Conservation (phyloP, 176 grass and related monocot species). For the Stipa capillata region DNA sequence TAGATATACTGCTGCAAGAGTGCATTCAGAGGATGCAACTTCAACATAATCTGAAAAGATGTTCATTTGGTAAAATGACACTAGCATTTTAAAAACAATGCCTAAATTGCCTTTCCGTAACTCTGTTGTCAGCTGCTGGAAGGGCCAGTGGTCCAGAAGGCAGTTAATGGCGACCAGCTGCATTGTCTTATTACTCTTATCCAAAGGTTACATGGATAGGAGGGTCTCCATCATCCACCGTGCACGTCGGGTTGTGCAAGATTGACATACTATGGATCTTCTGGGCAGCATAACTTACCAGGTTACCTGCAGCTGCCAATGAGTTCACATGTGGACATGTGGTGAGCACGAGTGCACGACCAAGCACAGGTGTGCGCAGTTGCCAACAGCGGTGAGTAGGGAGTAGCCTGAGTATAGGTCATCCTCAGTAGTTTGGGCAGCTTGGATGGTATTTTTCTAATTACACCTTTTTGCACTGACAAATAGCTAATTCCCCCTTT, state of each 20-base stretch:
- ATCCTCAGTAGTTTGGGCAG: background rate
- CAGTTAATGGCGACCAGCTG: too few relatives aligned
- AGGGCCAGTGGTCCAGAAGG: too few relatives aligned
- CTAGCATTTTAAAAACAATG: background rate
- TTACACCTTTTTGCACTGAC: background rate
- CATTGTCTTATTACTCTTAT: background rate
- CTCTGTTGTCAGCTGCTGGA: too few relatives aligned
- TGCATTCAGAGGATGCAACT: background rate
- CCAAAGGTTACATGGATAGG: background rate
- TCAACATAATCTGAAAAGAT: background rate
- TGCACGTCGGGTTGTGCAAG: background rate
- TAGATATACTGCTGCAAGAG: background rate
- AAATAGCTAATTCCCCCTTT: background rate
- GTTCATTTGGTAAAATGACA: background rate
- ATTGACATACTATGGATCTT: background rate
- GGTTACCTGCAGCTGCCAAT: background rate
- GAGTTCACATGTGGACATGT: background rate
- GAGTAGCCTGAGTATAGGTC: conserved; percentile 1
- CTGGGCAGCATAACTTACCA: background rate
- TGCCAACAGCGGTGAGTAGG: background rate
- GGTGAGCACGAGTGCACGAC: background rate
- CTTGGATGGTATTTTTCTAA: background rate
- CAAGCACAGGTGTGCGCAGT: too few relatives aligned
- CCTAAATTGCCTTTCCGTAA: background rate
- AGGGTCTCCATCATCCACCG: background rate